Base-by-base conservation (phyloP, 768 basidiomycete species). In the Sutorius australiensis region DNA sequence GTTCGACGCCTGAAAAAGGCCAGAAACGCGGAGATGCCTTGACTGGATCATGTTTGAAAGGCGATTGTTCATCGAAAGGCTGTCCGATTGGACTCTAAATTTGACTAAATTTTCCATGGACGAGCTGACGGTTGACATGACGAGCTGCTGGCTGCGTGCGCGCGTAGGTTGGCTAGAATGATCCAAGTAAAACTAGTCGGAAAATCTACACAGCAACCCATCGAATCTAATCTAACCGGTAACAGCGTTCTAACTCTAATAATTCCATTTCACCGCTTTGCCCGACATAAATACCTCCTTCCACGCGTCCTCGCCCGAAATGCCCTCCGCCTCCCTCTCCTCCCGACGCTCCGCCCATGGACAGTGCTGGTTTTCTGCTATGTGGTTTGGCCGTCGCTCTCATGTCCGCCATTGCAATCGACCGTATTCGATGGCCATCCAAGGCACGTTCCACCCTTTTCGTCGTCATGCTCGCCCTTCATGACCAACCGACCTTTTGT, bases 241-340 rank as follows among this genome's bases (percentile, higher is more conserved):
- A 54, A 54, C 44, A 52, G 54, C 53, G 50, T 58, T 58, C 57
- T 56, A 68, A 70, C 64, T 68, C 64, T 68, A 67, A 60, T 68
- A 67, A 60, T 57, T 61, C 59, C 61, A 61, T 58, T 45, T 63
- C 51, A 53, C 65, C 50, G 53, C 60, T 38, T 54, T 55, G 24
- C 50, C 57, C 60, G 49, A 66, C 67, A 70, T 68, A 68, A 68
- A 68, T 68, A 68, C 68, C 46, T 50, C 40, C 50, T 46, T 56
- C 39, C 61, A 62, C 62, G 62, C 49, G 50, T 34, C 37, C 50
- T 39, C 41, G 50, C 57, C 57, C 45, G 59, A 61, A 70, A 70
- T 71, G 65, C 60, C 56, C 61, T 46, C 58, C 57, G 53, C 55
- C 60, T 60, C 57, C 44, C 51, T 61, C 49, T 59, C 7, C 21